Evolutionary conservation across 441 rosid species (phyloP).

Genomic region (Euphorbia schlechtendalii): DNA sequence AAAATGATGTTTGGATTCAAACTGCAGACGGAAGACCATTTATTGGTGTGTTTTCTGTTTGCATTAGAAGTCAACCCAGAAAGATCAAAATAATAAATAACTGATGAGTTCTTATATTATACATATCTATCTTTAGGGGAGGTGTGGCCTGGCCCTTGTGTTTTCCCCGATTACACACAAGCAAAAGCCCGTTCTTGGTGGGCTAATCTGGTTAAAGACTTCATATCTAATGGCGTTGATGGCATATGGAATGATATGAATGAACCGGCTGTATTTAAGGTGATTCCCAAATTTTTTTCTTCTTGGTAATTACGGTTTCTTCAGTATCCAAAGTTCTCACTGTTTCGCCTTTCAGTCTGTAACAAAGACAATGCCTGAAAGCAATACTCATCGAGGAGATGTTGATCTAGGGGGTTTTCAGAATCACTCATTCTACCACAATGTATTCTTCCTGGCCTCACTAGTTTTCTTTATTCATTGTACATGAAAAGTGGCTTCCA

Average conservation of each 20-base stretch:
- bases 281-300: conserved; percentile 18
- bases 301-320: background rate
- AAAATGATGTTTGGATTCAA: conserved; percentile 60
- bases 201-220: conserved; percentile 76
- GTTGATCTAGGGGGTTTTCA: conserved; percentile 79
- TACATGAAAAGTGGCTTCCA: background rate
- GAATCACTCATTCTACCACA: conserved; percentile 83
- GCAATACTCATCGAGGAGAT: conserved; percentile 78
- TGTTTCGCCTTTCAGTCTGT: conserved; percentile 42
- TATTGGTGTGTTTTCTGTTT: conserved; percentile 41
- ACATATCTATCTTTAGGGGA: conserved; percentile 44
- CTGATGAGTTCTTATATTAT: conserved; percentile 12
- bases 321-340: conserved; percentile 17
- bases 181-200: conserved; percentile 83
- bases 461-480: conserved; percentile 1
- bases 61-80: conserved; percentile 1
- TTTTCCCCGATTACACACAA: conserved; percentile 82
- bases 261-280: conserved; percentile 91
- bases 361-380: conserved; percentile 91
- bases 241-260: conserved; percentile 99
- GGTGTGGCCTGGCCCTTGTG: conserved; percentile 99
- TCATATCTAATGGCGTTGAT: conserved; percentile 76
- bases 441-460: conserved; percentile 41
- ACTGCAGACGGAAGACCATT: conserved; percentile 62
- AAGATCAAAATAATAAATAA: background rate